These are phyloP conservation scores for Sporothrix variecibatus DNA, from an alignment of 2,329 filamentous ascomycete species.

Conservation along the genomic window DNA sequence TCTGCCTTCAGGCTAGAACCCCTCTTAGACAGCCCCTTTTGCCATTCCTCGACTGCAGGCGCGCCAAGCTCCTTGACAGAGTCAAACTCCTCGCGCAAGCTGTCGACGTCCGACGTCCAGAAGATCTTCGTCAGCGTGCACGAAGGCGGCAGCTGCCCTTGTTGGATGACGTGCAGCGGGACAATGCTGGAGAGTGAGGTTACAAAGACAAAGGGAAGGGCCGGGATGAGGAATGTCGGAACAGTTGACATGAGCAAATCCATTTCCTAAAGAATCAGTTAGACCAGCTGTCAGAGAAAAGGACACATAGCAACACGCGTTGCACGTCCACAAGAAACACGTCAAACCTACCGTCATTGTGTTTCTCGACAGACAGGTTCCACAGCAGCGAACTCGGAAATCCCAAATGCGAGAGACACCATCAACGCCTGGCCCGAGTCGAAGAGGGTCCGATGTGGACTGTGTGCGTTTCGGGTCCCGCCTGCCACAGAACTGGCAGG, in stretches of 20 bases:
- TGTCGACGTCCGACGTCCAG: slow-evolving; percentile 62
- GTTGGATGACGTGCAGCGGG: slow-evolving; percentile 56
- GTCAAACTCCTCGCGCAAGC: slow-evolving; percentile 63
- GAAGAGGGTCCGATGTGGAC: slow-evolving; percentile 49
- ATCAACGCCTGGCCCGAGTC: slow-evolving; percentile 61
- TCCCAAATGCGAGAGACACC: slow-evolving; percentile 69
- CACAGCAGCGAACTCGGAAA: slow-evolving; percentile 68
- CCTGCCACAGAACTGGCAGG: slow-evolving; percentile 69
- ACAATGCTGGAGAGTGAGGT: slow-evolving; percentile 64
- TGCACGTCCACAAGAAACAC: neutral
- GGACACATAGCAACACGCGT: neutral
- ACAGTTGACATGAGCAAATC: slow-evolving; percentile 63
- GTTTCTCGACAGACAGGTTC: slow-evolving; percentile 60
- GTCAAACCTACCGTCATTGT: slow-evolving; percentile 63
- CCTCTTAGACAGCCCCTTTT: slow-evolving; percentile 68
- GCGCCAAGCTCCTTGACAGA: slow-evolving; percentile 66
- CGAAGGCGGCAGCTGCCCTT: slow-evolving; percentile 47
- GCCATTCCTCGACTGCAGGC: slow-evolving; percentile 73
- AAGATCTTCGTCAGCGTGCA: slow-evolving; percentile 66
- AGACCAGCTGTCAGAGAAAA: neutral
- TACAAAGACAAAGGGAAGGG: slow-evolving; percentile 69
- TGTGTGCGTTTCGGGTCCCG: slow-evolving; percentile 32
- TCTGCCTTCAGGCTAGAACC: slow-evolving; percentile 63
- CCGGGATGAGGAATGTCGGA: slow-evolving; percentile 63
- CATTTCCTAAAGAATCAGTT: slow-evolving; percentile 61